Evolutionary conservation across 2,329 filamentous ascomycete species (phyloP).

Genomic region (Trichoderma cornu-damae): DNA sequence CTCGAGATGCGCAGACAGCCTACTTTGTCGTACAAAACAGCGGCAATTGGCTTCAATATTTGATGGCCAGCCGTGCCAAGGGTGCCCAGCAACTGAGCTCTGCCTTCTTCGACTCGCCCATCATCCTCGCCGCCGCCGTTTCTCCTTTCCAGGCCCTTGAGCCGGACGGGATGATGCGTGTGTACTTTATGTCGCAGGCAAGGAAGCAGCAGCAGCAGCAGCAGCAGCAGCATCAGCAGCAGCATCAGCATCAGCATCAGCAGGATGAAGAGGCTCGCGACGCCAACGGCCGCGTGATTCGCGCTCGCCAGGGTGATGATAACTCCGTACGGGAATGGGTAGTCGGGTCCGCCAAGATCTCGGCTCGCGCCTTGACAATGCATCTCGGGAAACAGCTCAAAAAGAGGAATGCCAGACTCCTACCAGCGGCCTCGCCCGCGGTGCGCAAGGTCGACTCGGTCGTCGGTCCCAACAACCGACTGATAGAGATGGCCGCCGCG

Average conservation of each 20-base stretch:
- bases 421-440: constrained; percentile 5
- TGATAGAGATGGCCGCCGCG: constrained; percentile 14
- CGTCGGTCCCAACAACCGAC: constrained; percentile 16
- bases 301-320: background rate
- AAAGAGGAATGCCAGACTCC: constrained; percentile 9
- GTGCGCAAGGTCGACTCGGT: constrained; percentile 15
- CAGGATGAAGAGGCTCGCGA: background rate
- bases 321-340: constrained; percentile 11
- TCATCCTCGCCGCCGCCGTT: constrained; percentile 9
- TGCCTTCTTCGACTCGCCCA: constrained; percentile 12
- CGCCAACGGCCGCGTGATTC: background rate
- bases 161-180: constrained; percentile 13
- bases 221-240: too few relatives aligned
- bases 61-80: constrained; percentile 1
- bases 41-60: constrained; percentile 9
- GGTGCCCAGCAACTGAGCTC: background rate
- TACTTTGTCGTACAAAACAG: constrained; percentile 11
- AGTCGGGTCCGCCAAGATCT: constrained; percentile 15
- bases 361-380: constrained; percentile 3
- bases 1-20: constrained; percentile 5
- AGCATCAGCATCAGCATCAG: too few relatives aligned
- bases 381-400: constrained; percentile 12
- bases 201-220: too few relatives aligned
- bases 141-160: constrained; percentile 1
- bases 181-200: constrained; percentile 18